A percentile compares a stretch with the other conserved stretches of the same genome.
Evolutionary conservation across 2,329 filamentous ascomycete species (phyloP).

Genomic region (Trichoderma sp.): DNA sequence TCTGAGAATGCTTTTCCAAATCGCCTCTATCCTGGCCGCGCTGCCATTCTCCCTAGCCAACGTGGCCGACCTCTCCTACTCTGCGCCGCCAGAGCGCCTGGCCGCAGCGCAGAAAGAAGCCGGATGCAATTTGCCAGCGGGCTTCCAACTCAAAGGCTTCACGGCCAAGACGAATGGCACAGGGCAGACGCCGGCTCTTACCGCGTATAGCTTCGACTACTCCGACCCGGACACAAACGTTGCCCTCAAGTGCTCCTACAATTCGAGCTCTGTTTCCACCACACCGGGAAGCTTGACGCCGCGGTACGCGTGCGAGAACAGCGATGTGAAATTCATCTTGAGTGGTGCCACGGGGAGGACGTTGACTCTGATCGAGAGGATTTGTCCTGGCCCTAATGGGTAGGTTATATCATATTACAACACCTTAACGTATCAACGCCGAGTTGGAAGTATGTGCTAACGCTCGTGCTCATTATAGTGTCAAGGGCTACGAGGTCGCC

Average conservation of each 20-base stretch:
- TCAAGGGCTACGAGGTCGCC: slow-evolving; percentile 7
- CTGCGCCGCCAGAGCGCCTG: slow-evolving; percentile 35
- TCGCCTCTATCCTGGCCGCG: slow-evolving; percentile 22
- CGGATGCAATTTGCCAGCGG: slow-evolving; percentile 43
- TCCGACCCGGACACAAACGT: slow-evolving; percentile 45
- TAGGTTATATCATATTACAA: slow-evolving; percentile 33
- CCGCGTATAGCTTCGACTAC: slow-evolving; percentile 46
- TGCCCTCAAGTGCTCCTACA: slow-evolving; percentile 48
- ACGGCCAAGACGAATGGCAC: slow-evolving; percentile 40
- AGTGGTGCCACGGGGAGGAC: slow-evolving; percentile 31
- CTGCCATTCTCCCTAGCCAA: slow-evolving; percentile 32
- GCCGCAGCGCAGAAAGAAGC: slow-evolving; percentile 34
- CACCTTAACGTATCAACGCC: too few relatives aligned
- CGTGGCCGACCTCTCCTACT: slow-evolving; percentile 35
- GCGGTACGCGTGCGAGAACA: slow-evolving; percentile 49
- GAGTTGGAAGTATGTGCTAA: not conserved
- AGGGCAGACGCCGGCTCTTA: slow-evolving; percentile 36
- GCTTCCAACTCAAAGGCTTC: slow-evolving; percentile 47
- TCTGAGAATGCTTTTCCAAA: slow-evolving; percentile 12
- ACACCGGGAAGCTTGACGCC: slow-evolving; percentile 38
- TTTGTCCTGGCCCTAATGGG: slow-evolving; percentile 46
- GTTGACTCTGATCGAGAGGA: slow-evolving; percentile 50
- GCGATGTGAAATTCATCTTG: slow-evolving; percentile 49
- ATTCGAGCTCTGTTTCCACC: slow-evolving; percentile 46
- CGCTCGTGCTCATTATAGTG: not conserved